Conservation (phyloP, 306 rosid species). For the Gastrolobium villosum region DNA sequence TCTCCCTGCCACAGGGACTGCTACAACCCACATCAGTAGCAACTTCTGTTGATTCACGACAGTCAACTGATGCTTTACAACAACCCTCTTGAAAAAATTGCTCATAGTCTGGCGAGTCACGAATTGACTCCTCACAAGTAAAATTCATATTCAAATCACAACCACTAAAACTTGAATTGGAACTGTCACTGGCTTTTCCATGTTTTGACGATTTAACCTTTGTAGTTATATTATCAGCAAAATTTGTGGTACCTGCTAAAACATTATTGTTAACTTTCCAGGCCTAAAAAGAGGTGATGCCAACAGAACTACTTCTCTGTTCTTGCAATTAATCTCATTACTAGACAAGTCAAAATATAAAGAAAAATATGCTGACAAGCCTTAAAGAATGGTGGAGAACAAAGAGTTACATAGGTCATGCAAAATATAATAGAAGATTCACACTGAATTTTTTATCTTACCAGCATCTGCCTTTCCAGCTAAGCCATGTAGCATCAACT, state of each 20-base stretch:
- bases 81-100: conserved; percentile 84
- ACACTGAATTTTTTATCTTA: too few species aligned
- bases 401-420: too few species aligned
- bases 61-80: conserved; percentile 70
- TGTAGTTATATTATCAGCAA: conserved; percentile 58
- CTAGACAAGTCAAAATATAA: too few species aligned
- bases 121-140: conserved; percentile 68
- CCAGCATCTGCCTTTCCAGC: too few species aligned
- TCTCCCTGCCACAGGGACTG: conserved; percentile 79
- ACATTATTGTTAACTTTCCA: too few species aligned
- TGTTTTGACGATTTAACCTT: conserved; percentile 60
- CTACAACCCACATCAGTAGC: conserved; percentile 73
- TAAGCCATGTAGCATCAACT: too few species aligned
- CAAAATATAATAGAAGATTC: too few species aligned
- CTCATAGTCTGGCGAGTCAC: conserved; percentile 71
- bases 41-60: conserved; percentile 64
- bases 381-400: too few species aligned
- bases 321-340: too few species aligned
- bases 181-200: conserved; percentile 57
- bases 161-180: conserved; percentile 69
- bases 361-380: too few species aligned
- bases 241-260: conserved; percentile 52
- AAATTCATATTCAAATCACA: conserved; percentile 73
- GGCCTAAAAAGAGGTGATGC: too few species aligned
- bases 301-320: too few species aligned